Evolutionary conservation across 768 basidiomycete genomes (phyloP), one percentile per base, ranked within the genome.

Genomic region (Amanita subjunquillea): DNA sequence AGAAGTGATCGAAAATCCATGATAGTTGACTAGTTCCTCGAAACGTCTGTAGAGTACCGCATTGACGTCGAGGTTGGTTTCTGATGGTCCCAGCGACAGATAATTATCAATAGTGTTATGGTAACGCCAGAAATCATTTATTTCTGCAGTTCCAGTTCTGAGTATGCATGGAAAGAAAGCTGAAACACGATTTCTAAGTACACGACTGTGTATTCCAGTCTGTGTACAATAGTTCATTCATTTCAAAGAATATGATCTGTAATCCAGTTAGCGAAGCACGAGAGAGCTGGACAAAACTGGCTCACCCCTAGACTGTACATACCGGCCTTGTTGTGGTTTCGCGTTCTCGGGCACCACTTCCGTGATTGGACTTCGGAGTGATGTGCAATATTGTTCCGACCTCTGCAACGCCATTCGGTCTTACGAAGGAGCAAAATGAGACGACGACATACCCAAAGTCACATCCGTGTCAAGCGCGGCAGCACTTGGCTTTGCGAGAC

Each of bases 211-310:
- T n/a, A n/a, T n/a, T n/a, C n/a, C n/a, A 17, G 17, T 17, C 17
- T 17, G 17, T 17, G 17, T 17, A 17, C 17, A 17, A 17, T 85
- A 90, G 65, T 91, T 93, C 92, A 96, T 91, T 93, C 92, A 96
- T 95, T 70, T 97, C 94, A 61, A 97, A 96, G 67, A 96, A 96
- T 10, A 96, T 93, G 57, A 97, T 83, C 90, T 93, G 56, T 20
- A 54, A 37, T 25, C 41, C 53, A 51, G 5, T 45, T 51, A 20
- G 56, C 36, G 2, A 50, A 13, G n/a, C 8, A 17, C 40, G 20
- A 52, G 17, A 25, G n/a, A 20, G 7, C 17, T 8, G 34, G 40
- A 20, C 12, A 51, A 15, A 10, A 13, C 20, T 10, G 7, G 72
- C 83, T 48, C 62, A 91, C 91, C 22, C 93, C 94, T 8, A 95